These are phyloP conservation scores for Xylaria grammica DNA, from an alignment of 495 filamentous ascomycete species.

Conservation along the genomic window DNA sequence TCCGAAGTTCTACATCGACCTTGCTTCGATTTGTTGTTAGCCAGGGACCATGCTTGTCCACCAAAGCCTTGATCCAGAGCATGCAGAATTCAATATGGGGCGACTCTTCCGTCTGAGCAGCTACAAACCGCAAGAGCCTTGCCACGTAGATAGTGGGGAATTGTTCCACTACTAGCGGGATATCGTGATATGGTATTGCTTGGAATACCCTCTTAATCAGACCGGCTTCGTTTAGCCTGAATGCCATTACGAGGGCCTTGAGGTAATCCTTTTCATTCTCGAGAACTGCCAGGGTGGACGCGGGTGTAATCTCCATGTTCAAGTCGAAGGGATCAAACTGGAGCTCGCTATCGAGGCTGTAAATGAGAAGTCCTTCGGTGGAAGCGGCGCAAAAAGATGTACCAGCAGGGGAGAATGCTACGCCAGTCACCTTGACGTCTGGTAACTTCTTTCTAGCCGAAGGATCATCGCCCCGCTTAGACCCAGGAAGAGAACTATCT, in stretches of 20 bases:
- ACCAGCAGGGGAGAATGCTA: slow-evolving; percentile 87
- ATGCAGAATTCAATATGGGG: slow-evolving; percentile 94
- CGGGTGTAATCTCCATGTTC: slow-evolving; percentile 87
- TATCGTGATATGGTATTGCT: slow-evolving; percentile 74
- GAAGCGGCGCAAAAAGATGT: slow-evolving; percentile 92
- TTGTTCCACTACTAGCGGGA: slow-evolving; percentile 76
- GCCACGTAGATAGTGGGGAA: slow-evolving; percentile 87
- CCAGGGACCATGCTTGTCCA: slow-evolving; percentile 81
- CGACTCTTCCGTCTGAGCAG: slow-evolving; percentile 81
- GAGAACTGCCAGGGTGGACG: slow-evolving; percentile 76
- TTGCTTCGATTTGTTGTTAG: slow-evolving; percentile 77
- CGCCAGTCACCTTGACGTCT: slow-evolving; percentile 82
- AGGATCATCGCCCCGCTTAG: slow-evolving; percentile 79
- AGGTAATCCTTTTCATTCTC: slow-evolving; percentile 77
- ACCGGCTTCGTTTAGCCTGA: slow-evolving; percentile 82
- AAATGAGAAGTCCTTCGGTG: slow-evolving; percentile 92
- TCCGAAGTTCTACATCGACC: slow-evolving; percentile 80
- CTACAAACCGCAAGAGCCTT: slow-evolving; percentile 82
- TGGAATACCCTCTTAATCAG: slow-evolving; percentile 86
- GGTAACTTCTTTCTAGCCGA: slow-evolving; percentile 74
- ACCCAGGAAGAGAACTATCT: slow-evolving; percentile 84
- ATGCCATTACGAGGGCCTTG: slow-evolving; percentile 94
- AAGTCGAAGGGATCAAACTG: slow-evolving; percentile 96
- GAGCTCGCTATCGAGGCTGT: slow-evolving; percentile 79
- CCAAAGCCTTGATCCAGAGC: slow-evolving; percentile 85